Base-by-base conservation (phyloP, 208 protist genomes). In the Porcisia hertigi region DNA sequence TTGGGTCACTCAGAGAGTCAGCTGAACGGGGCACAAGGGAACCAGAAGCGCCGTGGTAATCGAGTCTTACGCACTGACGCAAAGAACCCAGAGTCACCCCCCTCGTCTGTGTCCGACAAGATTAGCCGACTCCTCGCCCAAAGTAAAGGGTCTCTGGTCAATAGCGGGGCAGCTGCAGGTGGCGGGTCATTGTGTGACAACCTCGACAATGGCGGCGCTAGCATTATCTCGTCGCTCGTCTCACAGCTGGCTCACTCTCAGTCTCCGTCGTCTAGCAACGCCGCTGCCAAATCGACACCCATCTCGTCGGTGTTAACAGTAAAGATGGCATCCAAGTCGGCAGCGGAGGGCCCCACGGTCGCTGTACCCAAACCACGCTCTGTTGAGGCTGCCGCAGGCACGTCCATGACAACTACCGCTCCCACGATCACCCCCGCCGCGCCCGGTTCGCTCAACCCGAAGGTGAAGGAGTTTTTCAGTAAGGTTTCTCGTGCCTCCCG, bases 381-480 rank as follows among this genome's bases (percentile, higher is more conserved):
- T 3, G 70, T 74, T 18, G 67, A 77, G 34, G 58, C 34, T 8
- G 52, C 69, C 2, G 57, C 58, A 55, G 34, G 62, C 3, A 25
- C 45, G 4, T 25, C 55, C 20, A 20, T 57, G 5, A 34, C 39
- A 18, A 73, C 43, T n/a, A 12, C 25, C 30, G 30, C 70, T 41
- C n/a, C 73, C 25, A 45, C 72, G 11, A 63, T 54, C 14, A 71
- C 66, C 0, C 57, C 83, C 1, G 65, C 73, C 43, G 57, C 75
- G 9, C 72, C 76, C 30, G 84, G 84, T 39, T 67, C 73, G 20
- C 72, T 88, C 57, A 80, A 85, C 69, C 85, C 88, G 36, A 86
- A 83, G 36, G 79, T 85, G 55, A 66, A 88, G 69, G 85, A 85
- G 45, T 84, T 84, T 71, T 84, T 84, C 49, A 71, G 55, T 54